These are phyloP conservation scores for Rosellinia necatrix DNA, from an alignment of 2,329 filamentous ascomycete genomes.

Conservation along the genomic window DNA sequence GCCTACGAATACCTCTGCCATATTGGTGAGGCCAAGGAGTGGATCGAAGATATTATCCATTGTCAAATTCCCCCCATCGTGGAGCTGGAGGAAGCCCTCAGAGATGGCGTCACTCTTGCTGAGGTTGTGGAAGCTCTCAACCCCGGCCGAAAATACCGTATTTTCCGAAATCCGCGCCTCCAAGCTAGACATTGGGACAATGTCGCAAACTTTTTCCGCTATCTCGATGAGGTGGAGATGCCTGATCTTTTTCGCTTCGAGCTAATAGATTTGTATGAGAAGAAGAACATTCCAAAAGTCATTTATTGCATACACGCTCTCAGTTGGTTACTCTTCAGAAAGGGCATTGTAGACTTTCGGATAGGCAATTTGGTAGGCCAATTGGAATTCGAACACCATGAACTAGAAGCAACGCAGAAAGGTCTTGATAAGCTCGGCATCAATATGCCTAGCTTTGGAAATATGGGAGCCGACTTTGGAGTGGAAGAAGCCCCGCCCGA, in stretches of 20 bases:
- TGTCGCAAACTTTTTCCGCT: slow-evolving; percentile 93
- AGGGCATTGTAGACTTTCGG: slow-evolving; percentile 91
- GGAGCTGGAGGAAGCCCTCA: slow-evolving; percentile 86
- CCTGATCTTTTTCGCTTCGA: slow-evolving; percentile 97
- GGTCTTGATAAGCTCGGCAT: slow-evolving; percentile 93
- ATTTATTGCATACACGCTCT: slow-evolving; percentile 98
- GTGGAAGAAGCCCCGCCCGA: slow-evolving; percentile 75
- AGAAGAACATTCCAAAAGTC: slow-evolving; percentile 99
- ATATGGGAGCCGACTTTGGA: slow-evolving; percentile 95
- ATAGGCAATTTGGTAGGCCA: slow-evolving; percentile 97
- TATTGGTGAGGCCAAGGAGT: slow-evolving; percentile 98
- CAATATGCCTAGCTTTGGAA: slow-evolving; percentile 96
- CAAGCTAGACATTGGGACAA: slow-evolving; percentile 98
- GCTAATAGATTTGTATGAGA: slow-evolving; percentile 96
- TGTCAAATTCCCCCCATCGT: slow-evolving; percentile 81
- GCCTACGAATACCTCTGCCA: slow-evolving; percentile 99
- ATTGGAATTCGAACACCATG: slow-evolving; percentile 95
- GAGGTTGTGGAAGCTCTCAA: slow-evolving; percentile 91
- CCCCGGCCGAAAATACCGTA: slow-evolving; percentile 74
- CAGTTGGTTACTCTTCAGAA: slow-evolving; percentile 95
- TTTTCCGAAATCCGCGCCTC: slow-evolving; percentile 82
- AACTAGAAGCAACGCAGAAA: slow-evolving; percentile 95
- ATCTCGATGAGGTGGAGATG: slow-evolving; percentile 86
- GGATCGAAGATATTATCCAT: slow-evolving; percentile 72
- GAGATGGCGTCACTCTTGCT: slow-evolving; percentile 91